Evolutionary conservation across 805 yeast genomes (phyloP), one percentile per base, ranked within the genome.

Genomic region (Myxozyma neglecta): DNA sequence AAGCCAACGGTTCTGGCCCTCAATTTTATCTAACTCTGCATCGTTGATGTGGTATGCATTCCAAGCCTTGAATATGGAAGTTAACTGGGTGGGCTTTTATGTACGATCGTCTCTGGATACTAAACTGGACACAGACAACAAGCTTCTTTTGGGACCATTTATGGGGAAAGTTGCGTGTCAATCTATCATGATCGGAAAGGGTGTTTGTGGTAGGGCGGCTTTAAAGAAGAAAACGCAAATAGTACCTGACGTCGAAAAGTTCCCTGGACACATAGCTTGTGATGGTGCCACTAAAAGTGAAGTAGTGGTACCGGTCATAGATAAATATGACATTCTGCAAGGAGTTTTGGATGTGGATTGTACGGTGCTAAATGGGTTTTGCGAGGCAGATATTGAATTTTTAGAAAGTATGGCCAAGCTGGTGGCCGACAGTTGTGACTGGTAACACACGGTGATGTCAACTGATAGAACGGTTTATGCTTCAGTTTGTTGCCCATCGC

Each of bases 131-230:
- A 24, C 29, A 24, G 29, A 24, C 29, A 24, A 24, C 29, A 24
- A 81, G 69, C 77, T 94, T 55, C 80, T 89, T 24, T 77, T 93
- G 43, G 99, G 96, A 0, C 99, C 99, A 13, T 93, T 93, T 74
- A 96, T 90, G 74, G 99, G 99, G 4, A 90, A 90, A 73, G 97
- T 93, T 2, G 98, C 98, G 0, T 93, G 99, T 70, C 98, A 94
- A 74, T 76, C 77, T 34, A 94, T 93, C 60, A 71, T 77, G 59
- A 77, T 87, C 55, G 97, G 97, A 4, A 80, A 76, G 61, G 99
- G 99, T 13, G 98, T 93, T 0, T 94, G 98, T 76, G 98, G 99
- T 5, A 77, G 83, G 0, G 96, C 97, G 1, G 97, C 96, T 0
- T 63, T 71, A 0, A 65, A 77, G 0, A 74, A 74, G 58, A 57